A percentile compares a stretch with the other conserved stretches of the same genome.
Evolutionary conservation across 768 basidiomycete genomes (phyloP).

Genomic region (Panaeolus cyanescens): DNA sequence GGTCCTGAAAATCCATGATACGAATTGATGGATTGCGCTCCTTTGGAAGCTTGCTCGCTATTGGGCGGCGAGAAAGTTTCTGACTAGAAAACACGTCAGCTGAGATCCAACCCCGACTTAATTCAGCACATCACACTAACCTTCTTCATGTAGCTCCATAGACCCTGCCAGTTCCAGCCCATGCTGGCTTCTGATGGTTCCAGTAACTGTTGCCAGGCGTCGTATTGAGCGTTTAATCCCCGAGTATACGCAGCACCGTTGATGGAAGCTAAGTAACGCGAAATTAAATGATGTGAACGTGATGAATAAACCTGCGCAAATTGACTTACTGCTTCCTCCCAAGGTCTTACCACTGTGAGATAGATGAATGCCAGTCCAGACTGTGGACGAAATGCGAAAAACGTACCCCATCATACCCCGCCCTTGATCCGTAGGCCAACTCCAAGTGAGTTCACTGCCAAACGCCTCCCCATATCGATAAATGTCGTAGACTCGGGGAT

Average conservation of each 20-base stretch:
- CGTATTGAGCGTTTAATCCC: conserved; percentile 45
- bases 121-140: conserved; percentile 18
- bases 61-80: conserved; percentile 52
- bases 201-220: conserved; percentile 40
- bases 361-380: not conserved
- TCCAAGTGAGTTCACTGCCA: conserved; percentile 45
- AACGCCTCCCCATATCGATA: conserved; percentile 45
- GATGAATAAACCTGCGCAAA: not conserved
- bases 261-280: conserved; percentile 37
- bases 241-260: conserved; percentile 51
- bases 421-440: conserved; percentile 45
- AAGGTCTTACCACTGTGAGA: conserved; percentile 45
- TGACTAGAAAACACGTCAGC: conserved; percentile 28
- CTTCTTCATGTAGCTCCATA: conserved; percentile 51
- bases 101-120: not conserved
- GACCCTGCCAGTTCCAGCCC: conserved; percentile 49
- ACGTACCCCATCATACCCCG: conserved; percentile 39
- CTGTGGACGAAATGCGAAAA: not conserved
- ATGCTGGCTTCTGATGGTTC: conserved; percentile 40
- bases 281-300: not conserved
- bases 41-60: conserved; percentile 42
- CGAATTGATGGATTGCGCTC: conserved; percentile 43
- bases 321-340: conserved; percentile 38
- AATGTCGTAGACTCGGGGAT: conserved; percentile 47
- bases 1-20: conserved; percentile 58